Percentiles rank a stretch among this genome's conserved stretches.
Evolutionary conservation across 192 early-diverging fungal species (phyloP).

Genomic region (Podila horticola): DNA sequence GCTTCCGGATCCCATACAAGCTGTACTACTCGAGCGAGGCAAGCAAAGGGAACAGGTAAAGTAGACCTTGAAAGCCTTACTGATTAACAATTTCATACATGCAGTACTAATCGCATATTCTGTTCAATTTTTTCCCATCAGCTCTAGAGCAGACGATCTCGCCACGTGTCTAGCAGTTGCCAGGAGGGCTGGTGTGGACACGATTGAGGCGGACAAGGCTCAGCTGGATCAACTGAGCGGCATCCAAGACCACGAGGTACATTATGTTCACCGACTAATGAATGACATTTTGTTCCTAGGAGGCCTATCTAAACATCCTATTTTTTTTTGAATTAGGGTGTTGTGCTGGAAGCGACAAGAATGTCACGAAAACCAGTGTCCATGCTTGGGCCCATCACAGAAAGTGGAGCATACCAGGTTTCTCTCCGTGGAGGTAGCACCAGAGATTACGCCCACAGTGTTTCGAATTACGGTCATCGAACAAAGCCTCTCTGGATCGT

Average conservation of each 20-base stretch:
- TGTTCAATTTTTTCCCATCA: neutral
- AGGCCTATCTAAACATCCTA: no score
- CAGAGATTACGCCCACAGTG: neutral
- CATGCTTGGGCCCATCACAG: neutral
- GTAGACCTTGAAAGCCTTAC: neutral
- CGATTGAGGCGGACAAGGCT: neutral
- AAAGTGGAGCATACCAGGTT: neutral
- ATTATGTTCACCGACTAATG: neutral
- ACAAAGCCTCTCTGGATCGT: neutral
- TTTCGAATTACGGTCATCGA: neutral
- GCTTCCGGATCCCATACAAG: neutral
- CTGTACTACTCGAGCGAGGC: conserved; percentile 12
- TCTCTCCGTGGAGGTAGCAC: neutral
- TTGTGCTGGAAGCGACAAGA: conserved; percentile 1
- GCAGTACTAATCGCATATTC: neutral
- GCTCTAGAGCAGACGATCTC: neutral
- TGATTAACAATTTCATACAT: no score
- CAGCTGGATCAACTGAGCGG: neutral
- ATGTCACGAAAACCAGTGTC: neutral
- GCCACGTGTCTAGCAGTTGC: neutral
- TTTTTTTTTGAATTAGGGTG: neutral
- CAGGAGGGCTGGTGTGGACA: neutral
- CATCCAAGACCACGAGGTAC: neutral
- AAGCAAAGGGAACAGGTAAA: neutral
- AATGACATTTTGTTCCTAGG: neutral